phyloP scores from a whole-genome alignment of 108 stramenopile genomes.

The Poteriospumella lacustris region DNA sequence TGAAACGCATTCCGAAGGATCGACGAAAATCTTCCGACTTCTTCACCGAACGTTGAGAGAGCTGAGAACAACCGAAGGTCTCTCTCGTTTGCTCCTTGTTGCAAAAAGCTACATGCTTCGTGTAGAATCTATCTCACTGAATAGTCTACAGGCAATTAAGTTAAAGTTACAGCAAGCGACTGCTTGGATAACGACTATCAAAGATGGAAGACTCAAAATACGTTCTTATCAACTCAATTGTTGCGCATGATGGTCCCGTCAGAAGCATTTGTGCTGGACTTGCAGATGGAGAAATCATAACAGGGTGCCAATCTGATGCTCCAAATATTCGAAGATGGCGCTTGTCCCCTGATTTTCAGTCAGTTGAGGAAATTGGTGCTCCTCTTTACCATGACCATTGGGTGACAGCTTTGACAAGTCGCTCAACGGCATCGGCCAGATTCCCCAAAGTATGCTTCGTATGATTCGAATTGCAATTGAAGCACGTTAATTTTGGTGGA shows the following conservation, averaged over 20 bases:
- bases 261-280: not conserved
- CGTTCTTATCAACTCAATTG: not conserved
- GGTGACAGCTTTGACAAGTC: not conserved
- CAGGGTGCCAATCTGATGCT: not conserved
- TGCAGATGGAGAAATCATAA: not conserved
- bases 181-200: no score
- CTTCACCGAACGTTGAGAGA: no score
- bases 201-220: no score
- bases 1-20: no score
- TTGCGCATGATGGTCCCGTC: slow-evolving; percentile 29
- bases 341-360: not conserved
- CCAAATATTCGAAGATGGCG: not conserved
- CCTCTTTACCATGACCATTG: slow-evolving; percentile 10
- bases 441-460: not conserved
- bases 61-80: no score
- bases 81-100: no score
- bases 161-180: no score
- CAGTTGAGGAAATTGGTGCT: not conserved
- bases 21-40: no score
- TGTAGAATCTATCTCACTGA: no score
- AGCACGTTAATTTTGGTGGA: not conserved
- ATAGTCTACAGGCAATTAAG: no score
- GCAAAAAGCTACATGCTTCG: no score
- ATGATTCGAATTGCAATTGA: not conserved
- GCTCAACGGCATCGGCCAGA: not conserved